Conservation (phyloP, 2,329 filamentous ascomycete species). For the Ophidiomyces ophidiicola region DNA sequence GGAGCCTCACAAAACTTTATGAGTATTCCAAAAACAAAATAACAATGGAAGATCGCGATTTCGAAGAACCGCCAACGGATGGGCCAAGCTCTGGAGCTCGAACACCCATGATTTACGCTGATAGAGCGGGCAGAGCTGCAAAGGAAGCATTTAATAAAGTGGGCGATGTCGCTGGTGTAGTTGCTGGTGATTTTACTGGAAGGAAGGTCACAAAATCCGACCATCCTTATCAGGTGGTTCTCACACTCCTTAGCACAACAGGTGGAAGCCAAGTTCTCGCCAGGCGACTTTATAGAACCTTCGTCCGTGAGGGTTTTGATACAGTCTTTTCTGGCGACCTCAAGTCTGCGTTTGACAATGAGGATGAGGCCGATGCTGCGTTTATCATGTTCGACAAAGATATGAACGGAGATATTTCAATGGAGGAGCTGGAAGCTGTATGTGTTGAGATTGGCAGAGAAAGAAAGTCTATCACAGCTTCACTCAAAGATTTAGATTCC, state of each 20-base stretch:
- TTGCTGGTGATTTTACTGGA: constrained; percentile 87
- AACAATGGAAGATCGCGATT: constrained; percentile 62
- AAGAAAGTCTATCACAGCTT: constrained; percentile 88
- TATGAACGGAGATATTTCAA: constrained; percentile 89
- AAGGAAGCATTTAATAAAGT: constrained; percentile 65
- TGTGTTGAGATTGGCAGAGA: constrained; percentile 91
- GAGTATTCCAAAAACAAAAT: constrained; percentile 53
- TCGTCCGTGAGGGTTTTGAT: constrained; percentile 61
- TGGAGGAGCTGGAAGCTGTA: constrained; percentile 85
- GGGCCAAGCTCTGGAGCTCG: constrained; percentile 44
- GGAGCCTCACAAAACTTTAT: constrained; percentile 52
- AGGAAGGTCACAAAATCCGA: constrained; percentile 53
- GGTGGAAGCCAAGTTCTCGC: constrained; percentile 70
- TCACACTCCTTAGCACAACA: constrained; percentile 62
- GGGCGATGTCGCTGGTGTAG: constrained; percentile 69
- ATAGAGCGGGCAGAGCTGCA: constrained; percentile 59
- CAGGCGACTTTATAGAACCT: constrained; percentile 75
- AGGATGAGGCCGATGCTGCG: constrained; percentile 77
- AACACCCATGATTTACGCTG: constrained; percentile 62
- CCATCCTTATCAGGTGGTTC: constrained; percentile 72
- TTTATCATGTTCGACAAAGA: constrained; percentile 94
- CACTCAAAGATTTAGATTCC: constrained; percentile 85
- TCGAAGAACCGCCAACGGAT: constrained; percentile 48
- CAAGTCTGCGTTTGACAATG: constrained; percentile 61
- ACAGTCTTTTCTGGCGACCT: constrained; percentile 69